These are phyloP conservation scores for Manihot esculenta DNA, from an alignment of 441 rosid genomes.

Conservation along the genomic window DNA sequence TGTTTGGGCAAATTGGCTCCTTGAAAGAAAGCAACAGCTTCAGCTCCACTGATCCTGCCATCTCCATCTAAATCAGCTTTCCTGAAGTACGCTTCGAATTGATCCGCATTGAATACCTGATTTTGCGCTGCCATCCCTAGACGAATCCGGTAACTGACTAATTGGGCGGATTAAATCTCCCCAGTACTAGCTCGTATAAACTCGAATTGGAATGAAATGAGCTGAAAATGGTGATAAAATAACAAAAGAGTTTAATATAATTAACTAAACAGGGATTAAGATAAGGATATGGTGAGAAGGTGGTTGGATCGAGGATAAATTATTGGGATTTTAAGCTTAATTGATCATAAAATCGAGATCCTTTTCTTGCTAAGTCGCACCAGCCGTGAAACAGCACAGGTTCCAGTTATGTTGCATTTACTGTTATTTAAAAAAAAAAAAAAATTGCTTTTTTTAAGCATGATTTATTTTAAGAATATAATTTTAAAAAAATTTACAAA, in stretches of 20 bases:
- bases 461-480: too few relatives aligned
- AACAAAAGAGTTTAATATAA: too few relatives aligned
- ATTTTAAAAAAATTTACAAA: too few relatives aligned
- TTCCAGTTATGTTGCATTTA: too few relatives aligned
- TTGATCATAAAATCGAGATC: not conserved
- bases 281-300: too few relatives aligned
- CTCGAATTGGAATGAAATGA: not conserved
- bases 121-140: slow-evolving; percentile 50
- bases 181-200: not conserved
- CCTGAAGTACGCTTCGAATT: slow-evolving; percentile 79
- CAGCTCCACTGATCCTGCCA: slow-evolving; percentile 88
- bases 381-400: too few relatives aligned
- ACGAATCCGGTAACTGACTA: slow-evolving; percentile 17
- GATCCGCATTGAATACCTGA: slow-evolving; percentile 54
- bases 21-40: slow-evolving; percentile 88
- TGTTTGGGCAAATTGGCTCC: slow-evolving; percentile 85
- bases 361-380: not conserved
- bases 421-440: too few relatives aligned
- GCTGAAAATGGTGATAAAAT: too few relatives aligned
- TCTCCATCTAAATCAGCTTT: slow-evolving; percentile 98
- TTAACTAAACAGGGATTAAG: too few relatives aligned
- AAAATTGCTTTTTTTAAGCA: too few relatives aligned
- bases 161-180: slow-evolving; percentile 11
- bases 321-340: too few relatives aligned
- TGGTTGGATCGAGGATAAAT: too few relatives aligned